These are phyloP conservation scores for Cytospora mali DNA, from an alignment of 2,329 filamentous ascomycete species.

Conservation along the genomic window DNA sequence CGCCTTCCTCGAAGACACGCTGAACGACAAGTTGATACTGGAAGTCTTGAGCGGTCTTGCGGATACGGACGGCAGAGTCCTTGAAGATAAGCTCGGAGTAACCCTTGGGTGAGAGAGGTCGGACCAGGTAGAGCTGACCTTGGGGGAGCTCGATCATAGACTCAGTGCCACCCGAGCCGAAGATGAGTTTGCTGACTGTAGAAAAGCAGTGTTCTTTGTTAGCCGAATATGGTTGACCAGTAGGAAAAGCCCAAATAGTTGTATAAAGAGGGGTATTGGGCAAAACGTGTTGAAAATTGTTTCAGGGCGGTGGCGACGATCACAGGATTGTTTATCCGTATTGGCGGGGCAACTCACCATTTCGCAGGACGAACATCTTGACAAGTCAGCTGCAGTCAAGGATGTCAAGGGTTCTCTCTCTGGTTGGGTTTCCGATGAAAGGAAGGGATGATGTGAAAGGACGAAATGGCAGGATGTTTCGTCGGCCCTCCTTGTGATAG, in stretches of 20 bases:
- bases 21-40: slow-evolving; percentile 98
- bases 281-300: not conserved
- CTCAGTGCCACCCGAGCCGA: slow-evolving; percentile 84
- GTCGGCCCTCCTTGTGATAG: not conserved
- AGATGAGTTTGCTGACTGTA: slow-evolving; percentile 87
- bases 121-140: slow-evolving; percentile 95
- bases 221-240: slow-evolving; percentile 1
- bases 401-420: slow-evolving; percentile 1
- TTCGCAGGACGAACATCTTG: slow-evolving; percentile 47
- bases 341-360: slow-evolving; percentile 39
- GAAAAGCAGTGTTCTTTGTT: slow-evolving; percentile 21
- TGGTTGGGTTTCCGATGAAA: not conserved
- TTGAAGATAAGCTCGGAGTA: slow-evolving; percentile 99
- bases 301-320: slow-evolving; percentile 13
- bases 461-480: slow-evolving; percentile 1
- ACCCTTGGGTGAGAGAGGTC: slow-evolving; percentile 91
- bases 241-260: not conserved
- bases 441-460: not conserved
- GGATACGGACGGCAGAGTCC: slow-evolving; percentile 89
- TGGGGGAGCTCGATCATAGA: slow-evolving; percentile 92
- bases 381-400: slow-evolving; percentile 14
- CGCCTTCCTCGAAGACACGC: slow-evolving; percentile 94
- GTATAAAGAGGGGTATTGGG: not conserved
- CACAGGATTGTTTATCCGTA: slow-evolving; percentile 20
- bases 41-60: slow-evolving; percentile 90